These are phyloP conservation scores for Euphrasia confusa DNA, from an alignment of 257 asterid species.

Conservation along the genomic window DNA sequence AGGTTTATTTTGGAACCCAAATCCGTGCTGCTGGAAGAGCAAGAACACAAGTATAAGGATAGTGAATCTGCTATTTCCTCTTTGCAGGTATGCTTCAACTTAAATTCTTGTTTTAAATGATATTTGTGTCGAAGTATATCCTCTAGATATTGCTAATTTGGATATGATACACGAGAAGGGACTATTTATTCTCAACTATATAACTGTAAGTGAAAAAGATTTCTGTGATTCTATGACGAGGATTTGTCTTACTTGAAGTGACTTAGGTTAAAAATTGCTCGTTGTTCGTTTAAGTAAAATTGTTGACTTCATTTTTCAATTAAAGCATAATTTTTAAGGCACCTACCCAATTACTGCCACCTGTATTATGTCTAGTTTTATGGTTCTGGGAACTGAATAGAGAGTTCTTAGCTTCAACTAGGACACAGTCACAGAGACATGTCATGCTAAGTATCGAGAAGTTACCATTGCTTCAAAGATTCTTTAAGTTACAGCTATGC, in stretches of 20 bases:
- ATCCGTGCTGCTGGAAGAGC: constrained; percentile 74
- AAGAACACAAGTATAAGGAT: constrained; percentile 67
- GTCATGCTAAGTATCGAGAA: no score
- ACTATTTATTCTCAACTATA: background rate
- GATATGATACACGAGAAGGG: background rate
- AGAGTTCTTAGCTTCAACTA: no score
- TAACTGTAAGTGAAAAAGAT: background rate
- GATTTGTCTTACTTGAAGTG: background rate
- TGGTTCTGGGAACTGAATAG: no score
- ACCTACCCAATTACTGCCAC: no score
- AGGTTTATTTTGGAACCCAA: constrained; percentile 89
- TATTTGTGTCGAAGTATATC: background rate
- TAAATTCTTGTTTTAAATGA: background rate
- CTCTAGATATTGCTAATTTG: background rate
- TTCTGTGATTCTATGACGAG: background rate
- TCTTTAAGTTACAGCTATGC: no score
- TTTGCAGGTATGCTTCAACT: constrained; percentile 53
- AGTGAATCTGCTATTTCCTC: constrained; percentile 72
- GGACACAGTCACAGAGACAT: no score
- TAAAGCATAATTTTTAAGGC: no score
- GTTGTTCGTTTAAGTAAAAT: no score
- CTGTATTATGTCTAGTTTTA: no score
- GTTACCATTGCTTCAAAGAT: no score
- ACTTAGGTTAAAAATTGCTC: no score
- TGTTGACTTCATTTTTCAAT: no score